Percentiles rank a stretch among this genome's conserved stretches.
Conservation (phyloP, 305 asterid species). For the Fraxinus ornus region DNA sequence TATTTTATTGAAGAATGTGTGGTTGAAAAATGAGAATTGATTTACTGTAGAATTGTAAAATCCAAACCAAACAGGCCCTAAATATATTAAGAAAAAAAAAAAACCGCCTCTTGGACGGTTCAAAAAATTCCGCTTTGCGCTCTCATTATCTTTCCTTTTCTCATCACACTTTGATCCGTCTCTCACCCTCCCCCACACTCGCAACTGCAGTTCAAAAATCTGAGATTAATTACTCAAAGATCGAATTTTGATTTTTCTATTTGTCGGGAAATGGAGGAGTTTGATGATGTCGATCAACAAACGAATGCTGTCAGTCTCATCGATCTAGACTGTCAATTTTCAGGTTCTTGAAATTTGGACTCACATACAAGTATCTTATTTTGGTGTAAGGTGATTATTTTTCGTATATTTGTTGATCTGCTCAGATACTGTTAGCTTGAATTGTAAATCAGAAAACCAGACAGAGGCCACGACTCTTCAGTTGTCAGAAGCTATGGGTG, state of each 20-base stretch:
- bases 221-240: background rate
- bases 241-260: slow-evolving; percentile 13
- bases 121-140: slow-evolving; percentile 23
- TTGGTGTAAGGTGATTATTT: background rate
- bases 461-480: slow-evolving; percentile 22
- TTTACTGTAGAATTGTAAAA: too few species aligned
- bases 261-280: slow-evolving; percentile 28
- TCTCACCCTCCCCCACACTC: background rate
- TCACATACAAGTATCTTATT: background rate
- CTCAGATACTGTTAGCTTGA: slow-evolving; percentile 11
- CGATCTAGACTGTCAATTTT: slow-evolving; percentile 25
- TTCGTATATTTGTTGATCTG: slow-evolving; percentile 5
- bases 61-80: too few species aligned
- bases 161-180: background rate
- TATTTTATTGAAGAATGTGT: too few species aligned
- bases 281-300: slow-evolving; percentile 36
- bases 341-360: slow-evolving; percentile 28
- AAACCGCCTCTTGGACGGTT: slow-evolving; percentile 38
- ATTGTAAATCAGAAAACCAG: slow-evolving; percentile 34
- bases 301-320: slow-evolving; percentile 34
- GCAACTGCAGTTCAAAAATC: slow-evolving; percentile 20
- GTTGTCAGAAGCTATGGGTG: slow-evolving; percentile 24
- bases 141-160: slow-evolving; percentile 10
- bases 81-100: too few species aligned
- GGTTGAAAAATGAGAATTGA: too few species aligned